phyloP scores from a whole-genome alignment of 108 stramenopile genomes.

The Nitzschia inconspicua region DNA sequence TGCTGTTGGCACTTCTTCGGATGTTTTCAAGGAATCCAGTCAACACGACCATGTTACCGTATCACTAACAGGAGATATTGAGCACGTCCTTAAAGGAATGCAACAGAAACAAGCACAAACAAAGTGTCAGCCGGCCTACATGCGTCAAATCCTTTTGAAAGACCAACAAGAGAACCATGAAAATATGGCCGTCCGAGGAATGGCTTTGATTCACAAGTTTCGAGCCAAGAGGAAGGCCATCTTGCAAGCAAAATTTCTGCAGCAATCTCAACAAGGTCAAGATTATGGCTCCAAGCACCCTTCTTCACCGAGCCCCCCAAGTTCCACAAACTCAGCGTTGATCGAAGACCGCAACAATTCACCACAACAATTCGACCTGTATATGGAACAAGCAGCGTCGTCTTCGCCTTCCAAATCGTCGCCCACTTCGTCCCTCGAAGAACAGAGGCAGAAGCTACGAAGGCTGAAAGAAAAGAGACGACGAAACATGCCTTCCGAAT shows the following conservation, averaged over 20 bases:
- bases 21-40: too few relatives aligned
- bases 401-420: background rate
- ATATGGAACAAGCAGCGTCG: background rate
- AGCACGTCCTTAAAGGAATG: background rate
- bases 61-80: background rate
- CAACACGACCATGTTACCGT: background rate
- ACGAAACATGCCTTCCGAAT: background rate
- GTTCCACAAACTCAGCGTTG: background rate
- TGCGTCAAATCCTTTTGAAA: background rate
- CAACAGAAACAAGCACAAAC: background rate
- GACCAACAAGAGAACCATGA: background rate
- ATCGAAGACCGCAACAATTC: background rate
- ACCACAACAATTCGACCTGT: background rate
- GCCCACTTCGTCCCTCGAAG: background rate
- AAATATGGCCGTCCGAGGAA: too few relatives aligned
- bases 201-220: constrained; percentile 11
- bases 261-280: background rate
- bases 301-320: background rate
- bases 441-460: background rate
- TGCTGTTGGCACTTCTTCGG: too few relatives aligned
- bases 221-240: background rate
- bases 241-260: background rate
- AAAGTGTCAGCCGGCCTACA: background rate
- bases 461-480: background rate
- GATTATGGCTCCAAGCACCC: too few relatives aligned